Evolutionary conservation across 129 eudicot genomes (phyloP), one percentile per base, ranked within the genome.

Genomic region (Tagetes erecta): DNA sequence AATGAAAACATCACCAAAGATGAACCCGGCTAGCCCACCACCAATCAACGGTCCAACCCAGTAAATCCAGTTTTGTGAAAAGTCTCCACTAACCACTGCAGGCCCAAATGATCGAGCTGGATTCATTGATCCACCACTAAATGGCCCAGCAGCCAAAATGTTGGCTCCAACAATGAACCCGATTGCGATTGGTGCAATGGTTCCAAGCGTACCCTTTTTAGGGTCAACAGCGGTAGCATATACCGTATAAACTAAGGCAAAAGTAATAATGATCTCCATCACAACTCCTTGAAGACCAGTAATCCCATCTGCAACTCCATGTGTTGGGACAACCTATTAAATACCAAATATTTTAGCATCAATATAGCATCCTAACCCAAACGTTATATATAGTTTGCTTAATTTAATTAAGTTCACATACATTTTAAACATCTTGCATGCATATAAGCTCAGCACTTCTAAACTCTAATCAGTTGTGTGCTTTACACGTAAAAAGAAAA

Each of bases 11-110:
- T 71, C 81, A 44, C 86, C 86, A 12, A 80, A 85, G 64, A 83
- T 47, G 5, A 88, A 14, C 0, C 91, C 96, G 39, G 96, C 96
- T 33, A 89, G 55, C 0, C 85, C 96, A 70, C 87, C 96, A 14
- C 96, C 96, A 7, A 89, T 82, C 76, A 89, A 82, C 13, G 96
- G 96, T n/a, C 96, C 96, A 0, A 86, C 81, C 91, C 91, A 86
- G 81, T 89, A 89, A 47, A 89, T 80, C 91, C 91, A 86, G 58
- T 51, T 72, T 6, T 81, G 72, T 0, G 89, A 66, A 65, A 84
- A 89, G 58, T 82, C 83, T 38, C 89, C 83, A 56, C 86, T 77
- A 8, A 78, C 91, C 5, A 89, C 82, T n/a, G 95, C 95, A 0
- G 95, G 91, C 0, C 95, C 95, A 12, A 86, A 89, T 1, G 95